Conservation (phyloP, 495 filamentous ascomycete genomes). For the Podospora comata region DNA sequence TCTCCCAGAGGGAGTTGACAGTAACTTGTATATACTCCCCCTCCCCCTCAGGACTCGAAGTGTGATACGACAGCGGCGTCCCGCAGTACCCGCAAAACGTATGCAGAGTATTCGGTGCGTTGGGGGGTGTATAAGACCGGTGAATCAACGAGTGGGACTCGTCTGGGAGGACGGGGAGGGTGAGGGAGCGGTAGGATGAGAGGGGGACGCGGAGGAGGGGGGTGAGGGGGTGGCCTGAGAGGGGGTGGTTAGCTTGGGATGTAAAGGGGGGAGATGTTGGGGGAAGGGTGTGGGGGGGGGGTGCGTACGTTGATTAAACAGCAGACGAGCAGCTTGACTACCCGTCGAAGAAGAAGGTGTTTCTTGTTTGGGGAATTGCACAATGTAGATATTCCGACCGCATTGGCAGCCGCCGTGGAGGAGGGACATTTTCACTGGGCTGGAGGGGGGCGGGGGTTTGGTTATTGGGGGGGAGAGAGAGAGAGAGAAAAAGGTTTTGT, state of each 20-base stretch:
- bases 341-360: background rate
- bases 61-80: conserved; percentile 76
- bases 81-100: conserved; percentile 92
- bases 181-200: conserved; percentile 66
- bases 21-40: conserved; percentile 72
- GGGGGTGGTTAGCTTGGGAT: conserved; percentile 48
- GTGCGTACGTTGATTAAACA: background rate
- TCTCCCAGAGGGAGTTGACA: conserved; percentile 63
- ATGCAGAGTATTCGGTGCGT: conserved; percentile 58
- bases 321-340: background rate
- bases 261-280: conserved; percentile 64
- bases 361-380: conserved; percentile 60
- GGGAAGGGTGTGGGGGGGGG: conserved; percentile 39
- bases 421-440: conserved; percentile 41
- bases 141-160: conserved; percentile 72
- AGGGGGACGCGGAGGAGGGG: conserved; percentile 81
- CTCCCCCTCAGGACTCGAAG: conserved; percentile 63
- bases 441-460: background rate
- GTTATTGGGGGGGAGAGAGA: too few species aligned
- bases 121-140: conserved; percentile 61
- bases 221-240: conserved; percentile 45
- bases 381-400: conserved; percentile 76
- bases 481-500: too few species aligned
- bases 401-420: conserved; percentile 79
- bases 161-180: conserved; percentile 70